Evolutionary conservation across 768 basidiomycete species (phyloP).

Genomic region (Podaxis carcinomalis): DNA sequence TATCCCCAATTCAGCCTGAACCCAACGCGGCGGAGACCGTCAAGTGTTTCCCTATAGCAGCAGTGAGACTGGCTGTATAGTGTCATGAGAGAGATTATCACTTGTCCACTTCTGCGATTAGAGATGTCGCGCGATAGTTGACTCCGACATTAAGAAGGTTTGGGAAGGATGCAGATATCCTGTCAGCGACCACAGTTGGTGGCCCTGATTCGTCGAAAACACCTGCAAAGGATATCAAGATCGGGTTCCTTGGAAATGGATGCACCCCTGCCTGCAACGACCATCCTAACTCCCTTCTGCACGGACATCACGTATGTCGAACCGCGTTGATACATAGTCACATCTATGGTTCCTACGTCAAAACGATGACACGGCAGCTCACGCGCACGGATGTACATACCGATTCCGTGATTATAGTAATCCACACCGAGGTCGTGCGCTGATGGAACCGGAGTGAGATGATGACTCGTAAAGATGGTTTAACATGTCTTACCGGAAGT

Average conservation of each 20-base stretch:
- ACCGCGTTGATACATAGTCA: constrained; percentile 47
- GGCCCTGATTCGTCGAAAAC: constrained; percentile 43
- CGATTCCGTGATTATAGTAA: constrained; percentile 33
- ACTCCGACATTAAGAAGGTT: constrained; percentile 21
- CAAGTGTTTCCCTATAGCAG: constrained; percentile 4
- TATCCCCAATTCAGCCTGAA: constrained; percentile 13
- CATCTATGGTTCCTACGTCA: constrained; percentile 29
- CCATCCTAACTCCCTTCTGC: constrained; percentile 25
- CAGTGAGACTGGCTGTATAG: not conserved
- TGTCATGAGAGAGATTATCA: not conserved
- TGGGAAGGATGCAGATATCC: constrained; percentile 40
- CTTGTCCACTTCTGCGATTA: constrained; percentile 9
- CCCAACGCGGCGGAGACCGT: constrained; percentile 11
- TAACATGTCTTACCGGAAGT: constrained; percentile 34
- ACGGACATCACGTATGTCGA: constrained; percentile 47
- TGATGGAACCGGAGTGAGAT: constrained; percentile 9
- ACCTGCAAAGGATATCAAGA: constrained; percentile 12
- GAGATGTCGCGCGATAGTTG: not conserved
- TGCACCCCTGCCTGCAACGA: constrained; percentile 14
- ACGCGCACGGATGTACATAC: constrained; percentile 20
- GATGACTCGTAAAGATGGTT: not conserved
- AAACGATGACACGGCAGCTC: constrained; percentile 17
- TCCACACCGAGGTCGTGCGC: constrained; percentile 36
- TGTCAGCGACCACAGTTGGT: constrained; percentile 42
- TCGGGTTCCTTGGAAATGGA: not conserved